Base-by-base conservation (phyloP, 345 rosid species). In the Murraya koenigii region DNA sequence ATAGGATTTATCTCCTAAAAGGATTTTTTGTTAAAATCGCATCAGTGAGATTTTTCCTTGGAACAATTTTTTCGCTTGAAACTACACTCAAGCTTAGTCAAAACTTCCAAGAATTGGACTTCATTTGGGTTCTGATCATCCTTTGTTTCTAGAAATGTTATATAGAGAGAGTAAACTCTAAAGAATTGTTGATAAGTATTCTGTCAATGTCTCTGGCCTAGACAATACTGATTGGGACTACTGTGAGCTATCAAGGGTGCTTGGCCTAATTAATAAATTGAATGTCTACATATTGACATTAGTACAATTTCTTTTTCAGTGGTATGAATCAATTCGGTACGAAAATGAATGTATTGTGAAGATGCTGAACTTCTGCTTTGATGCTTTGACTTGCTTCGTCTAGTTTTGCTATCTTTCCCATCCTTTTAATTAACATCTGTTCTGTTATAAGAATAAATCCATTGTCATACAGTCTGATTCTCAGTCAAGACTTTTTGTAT, bases 401-500 rank as follows among this genome's bases (percentile, higher is more conserved):
- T 65, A n/a, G 55, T 70, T 77, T 67, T 60, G 19, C 61, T 49
- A 19, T 59, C 28, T 32, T 66, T 63, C 76, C 14, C 41, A 30
- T 64, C 54, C 58, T 71, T 72, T 71, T n/a, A 32, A 64, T 39
- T 74, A 39, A 3, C 67, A 26, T 70, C 75, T 33, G 14, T 13
- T 64, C 44, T 73, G 30, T 69, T 26, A 62, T 20, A 35, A 19
- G 30, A 61, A 30, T 44, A 44, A 49, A 62, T 47, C 20, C 59
- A 7, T 23, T 49, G 25, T 69, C 22, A 15, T 38, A 32, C 73
- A 28, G 19, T 22, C 44, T 41, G 56, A 41, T 78, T 85, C 74
- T 78, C n/a, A 75, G 56, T 35, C 44, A 69, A 73, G 32, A 28
- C 66, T 55, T 13, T 72, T 72, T 77, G 67, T 77, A 80, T 15